phyloP scores from a whole-genome alignment of 2,329 filamentous ascomycete genomes.

The Pyricularia sp. region DNA sequence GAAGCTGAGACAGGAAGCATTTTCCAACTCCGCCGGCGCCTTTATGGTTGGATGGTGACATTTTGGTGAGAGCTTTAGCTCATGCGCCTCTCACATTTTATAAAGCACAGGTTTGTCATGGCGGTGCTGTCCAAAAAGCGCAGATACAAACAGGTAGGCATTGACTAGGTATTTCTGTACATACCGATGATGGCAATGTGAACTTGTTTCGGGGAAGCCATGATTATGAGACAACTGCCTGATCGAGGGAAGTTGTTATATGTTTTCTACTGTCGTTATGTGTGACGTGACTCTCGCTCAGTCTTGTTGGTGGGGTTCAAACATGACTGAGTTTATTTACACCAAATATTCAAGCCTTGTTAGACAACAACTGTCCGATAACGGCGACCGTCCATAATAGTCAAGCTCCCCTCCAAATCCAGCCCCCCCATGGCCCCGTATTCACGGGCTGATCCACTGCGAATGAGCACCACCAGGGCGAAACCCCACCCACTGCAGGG shows the following conservation, averaged over 20 bases:
- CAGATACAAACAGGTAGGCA: not conserved
- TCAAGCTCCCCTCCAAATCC: not conserved
- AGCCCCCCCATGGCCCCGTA: not conserved
- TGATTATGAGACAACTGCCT: slow-evolving; percentile 11
- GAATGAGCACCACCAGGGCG: not conserved
- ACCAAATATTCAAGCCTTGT: not conserved
- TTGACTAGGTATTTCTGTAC: not conserved
- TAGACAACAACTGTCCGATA: not conserved
- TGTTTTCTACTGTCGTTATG: not conserved
- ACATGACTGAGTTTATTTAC: not conserved
- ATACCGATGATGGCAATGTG: slow-evolving; percentile 44
- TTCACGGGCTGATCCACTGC: not conserved
- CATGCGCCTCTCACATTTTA: not conserved
- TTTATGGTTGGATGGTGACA: slow-evolving; percentile 26
- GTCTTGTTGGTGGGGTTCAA: not conserved
- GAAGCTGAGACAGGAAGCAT: slow-evolving; percentile 77
- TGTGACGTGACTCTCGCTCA: not conserved
- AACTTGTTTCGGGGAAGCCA: slow-evolving; percentile 37
- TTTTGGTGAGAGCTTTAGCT: not conserved
- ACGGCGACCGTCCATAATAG: not conserved
- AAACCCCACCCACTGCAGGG: not conserved
- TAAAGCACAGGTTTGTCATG: not conserved
- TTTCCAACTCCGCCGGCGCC: slow-evolving; percentile 91
- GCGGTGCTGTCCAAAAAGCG: not conserved
- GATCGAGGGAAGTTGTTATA: not conserved